Base-by-base conservation (phyloP, 106 monocot species). In the Cymbidium sinense region DNA sequence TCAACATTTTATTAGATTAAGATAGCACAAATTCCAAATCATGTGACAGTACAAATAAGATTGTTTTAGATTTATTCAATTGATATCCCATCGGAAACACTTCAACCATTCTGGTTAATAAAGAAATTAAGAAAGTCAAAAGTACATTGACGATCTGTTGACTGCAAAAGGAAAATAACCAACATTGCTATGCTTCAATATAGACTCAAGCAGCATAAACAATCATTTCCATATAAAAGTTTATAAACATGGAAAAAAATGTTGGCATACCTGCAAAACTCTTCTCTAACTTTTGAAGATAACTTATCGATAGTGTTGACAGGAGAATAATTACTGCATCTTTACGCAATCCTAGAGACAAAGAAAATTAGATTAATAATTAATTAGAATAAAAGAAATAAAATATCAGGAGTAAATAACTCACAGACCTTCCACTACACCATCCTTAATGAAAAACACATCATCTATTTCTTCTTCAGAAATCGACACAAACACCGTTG, bases 311-410 rank as follows among this genome's bases (percentile, higher is more conserved):
- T 43, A 93, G 27, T 76, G 86, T 77, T 7, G 91, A 91, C 31
- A 78, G 84, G 71, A 96, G 43, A 18, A 96, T 81, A 72, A 93
- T 36, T 75, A 87, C 76, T 31, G 86, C 79, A 85, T 85, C 88
- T 70, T 85, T 76, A 34, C 37, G 39, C 61, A 91, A 81, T 25
- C 89, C 96, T 93, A 65, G 55, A 61, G 41, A 75, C 12, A 83
- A 55, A 28, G 31, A 58, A 21, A 23, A 73, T 41, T n/a, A 77
- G 41, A 77, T 51, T 25, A 37, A 13, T 21, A 50, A 25, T 55
- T 52, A 21, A 8, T 50, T 28, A 13, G 21, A 76, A 51, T 44
- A 58, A 43, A 64, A 77, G 34, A 20, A 29, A 23, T 31, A 72
- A 51, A 70, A 12, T 41, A 61, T 70, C 29, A 43, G 0, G 76